A percentile compares a stretch with the other conserved stretches of the same genome.
These are phyloP conservation scores for Penicillium sp. DNA, from an alignment of 2,329 filamentous ascomycete species.

Conservation along the genomic window DNA sequence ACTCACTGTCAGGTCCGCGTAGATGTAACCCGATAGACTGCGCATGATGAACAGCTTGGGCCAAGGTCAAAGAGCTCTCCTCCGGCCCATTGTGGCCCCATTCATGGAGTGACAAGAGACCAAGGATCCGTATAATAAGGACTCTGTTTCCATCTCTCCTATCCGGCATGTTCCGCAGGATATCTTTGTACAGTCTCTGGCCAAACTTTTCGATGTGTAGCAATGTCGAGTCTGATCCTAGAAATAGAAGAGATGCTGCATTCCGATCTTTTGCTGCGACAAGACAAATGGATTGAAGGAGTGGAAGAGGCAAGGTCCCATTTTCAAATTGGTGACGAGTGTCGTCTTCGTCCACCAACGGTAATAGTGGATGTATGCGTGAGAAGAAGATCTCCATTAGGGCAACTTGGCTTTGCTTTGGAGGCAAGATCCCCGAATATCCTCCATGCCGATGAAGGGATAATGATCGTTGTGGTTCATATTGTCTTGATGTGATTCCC, in stretches of 20 bases:
- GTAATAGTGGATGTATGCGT: slow-evolving; percentile 35
- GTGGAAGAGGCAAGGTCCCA: slow-evolving; percentile 24
- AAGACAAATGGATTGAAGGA: slow-evolving; percentile 37
- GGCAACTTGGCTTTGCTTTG: slow-evolving; percentile 22
- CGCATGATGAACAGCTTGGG: slow-evolving; percentile 38
- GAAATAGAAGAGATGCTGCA: slow-evolving; percentile 26
- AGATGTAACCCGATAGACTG: slow-evolving; percentile 36
- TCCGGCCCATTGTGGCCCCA: slow-evolving; percentile 36
- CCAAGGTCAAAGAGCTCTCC: slow-evolving; percentile 33
- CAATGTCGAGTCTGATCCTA: slow-evolving; percentile 12
- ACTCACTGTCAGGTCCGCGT: slow-evolving; percentile 7
- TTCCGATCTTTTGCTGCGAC: slow-evolving; percentile 35
- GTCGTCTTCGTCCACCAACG: slow-evolving; percentile 32
- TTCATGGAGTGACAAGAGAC: slow-evolving; percentile 37
- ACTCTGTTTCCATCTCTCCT: slow-evolving; percentile 27
- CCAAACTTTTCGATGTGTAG: slow-evolving; percentile 14
- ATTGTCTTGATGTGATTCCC: neutral
- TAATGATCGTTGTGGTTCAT: neutral
- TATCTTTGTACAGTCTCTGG: slow-evolving; percentile 24
- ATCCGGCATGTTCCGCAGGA: slow-evolving; percentile 25
- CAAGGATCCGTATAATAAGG: slow-evolving; percentile 35
- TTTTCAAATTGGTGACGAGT: slow-evolving; percentile 26
- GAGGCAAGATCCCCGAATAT: slow-evolving; percentile 10
- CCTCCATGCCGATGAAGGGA: neutral
- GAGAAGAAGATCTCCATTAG: slow-evolving; percentile 36